phyloP scores from a whole-genome alignment of 2,329 filamentous ascomycete genomes.

The Ophiostoma populinum region DNA sequence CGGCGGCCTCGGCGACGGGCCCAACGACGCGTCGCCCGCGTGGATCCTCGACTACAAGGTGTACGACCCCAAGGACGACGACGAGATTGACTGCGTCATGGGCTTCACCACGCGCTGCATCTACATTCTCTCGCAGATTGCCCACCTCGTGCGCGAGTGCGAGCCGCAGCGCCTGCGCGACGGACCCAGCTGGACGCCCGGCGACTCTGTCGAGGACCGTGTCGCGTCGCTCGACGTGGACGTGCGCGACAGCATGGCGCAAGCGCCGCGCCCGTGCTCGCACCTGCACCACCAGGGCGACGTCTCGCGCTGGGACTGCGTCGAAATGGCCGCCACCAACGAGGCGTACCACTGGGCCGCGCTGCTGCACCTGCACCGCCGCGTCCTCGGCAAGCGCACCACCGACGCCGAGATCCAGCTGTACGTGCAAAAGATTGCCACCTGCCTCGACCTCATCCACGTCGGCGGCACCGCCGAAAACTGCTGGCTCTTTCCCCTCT shows the following conservation, averaged over 20 bases:
- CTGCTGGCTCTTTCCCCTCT: constrained; percentile 64
- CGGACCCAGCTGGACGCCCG: constrained; percentile 33
- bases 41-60: constrained; percentile 33
- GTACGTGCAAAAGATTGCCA: constrained; percentile 45
- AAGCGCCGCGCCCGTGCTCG: constrained; percentile 24
- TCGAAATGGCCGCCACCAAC: constrained; percentile 55
- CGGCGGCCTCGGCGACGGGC: constrained; percentile 47
- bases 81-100: constrained; percentile 66
- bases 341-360: constrained; percentile 67
- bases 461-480: constrained; percentile 54
- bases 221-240: constrained; percentile 44
- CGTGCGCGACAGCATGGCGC: constrained; percentile 37
- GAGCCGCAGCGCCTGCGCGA: constrained; percentile 23
- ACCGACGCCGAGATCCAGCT: constrained; percentile 42
- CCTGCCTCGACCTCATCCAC: constrained; percentile 42
- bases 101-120: constrained; percentile 61
- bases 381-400: constrained; percentile 46
- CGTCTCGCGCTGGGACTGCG: constrained; percentile 38
- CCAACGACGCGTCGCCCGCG: constrained; percentile 31
- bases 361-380: constrained; percentile 56
- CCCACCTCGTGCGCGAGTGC: constrained; percentile 51
- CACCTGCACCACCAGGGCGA: constrained; percentile 31
- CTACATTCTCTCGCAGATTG: constrained; percentile 52
- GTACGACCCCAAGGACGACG: constrained; percentile 36
- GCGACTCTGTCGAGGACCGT: constrained; percentile 30